Evolutionary conservation across 352 stramenopile species (phyloP).

Genomic region (Pythium oligandrum): DNA sequence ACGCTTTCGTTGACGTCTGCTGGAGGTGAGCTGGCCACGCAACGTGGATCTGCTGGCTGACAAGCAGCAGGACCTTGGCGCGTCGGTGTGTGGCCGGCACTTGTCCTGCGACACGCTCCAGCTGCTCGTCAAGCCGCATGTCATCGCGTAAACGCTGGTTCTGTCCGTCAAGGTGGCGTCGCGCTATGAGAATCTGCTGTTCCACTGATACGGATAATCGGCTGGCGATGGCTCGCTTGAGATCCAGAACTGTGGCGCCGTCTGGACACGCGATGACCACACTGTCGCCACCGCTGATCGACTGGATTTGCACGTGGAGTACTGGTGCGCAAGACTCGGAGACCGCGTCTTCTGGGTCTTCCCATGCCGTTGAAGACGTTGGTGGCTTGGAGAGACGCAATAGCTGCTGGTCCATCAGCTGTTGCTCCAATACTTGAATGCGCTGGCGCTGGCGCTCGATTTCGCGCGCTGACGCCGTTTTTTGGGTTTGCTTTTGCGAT

Average conservation of each 20-base stretch:
- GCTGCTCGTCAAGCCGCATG: background rate
- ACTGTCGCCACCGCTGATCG: background rate
- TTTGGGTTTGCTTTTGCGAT: background rate
- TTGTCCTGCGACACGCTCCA: too few species aligned
- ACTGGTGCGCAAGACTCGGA: background rate
- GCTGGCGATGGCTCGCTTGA: background rate
- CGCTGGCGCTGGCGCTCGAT: constrained; percentile 40
- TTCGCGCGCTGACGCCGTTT: background rate
- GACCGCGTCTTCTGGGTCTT: background rate
- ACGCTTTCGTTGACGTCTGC: background rate
- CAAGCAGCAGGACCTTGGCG: constrained; percentile 13
- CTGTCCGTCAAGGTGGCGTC: background rate
- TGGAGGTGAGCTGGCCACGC: constrained; percentile 2
- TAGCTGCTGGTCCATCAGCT: constrained; percentile 58
- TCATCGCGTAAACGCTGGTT: constrained; percentile 11
- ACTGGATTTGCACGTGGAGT: background rate
- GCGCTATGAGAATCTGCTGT: constrained; percentile 1
- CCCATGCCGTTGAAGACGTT: background rate
- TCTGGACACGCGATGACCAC: background rate
- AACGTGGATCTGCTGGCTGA: constrained; percentile 8
- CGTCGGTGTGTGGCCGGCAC: background rate
- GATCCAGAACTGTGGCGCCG: background rate
- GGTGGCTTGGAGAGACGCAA: constrained; percentile 16
- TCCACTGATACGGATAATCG: background rate
- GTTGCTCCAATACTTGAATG: constrained; percentile 55